Base-by-base conservation (phyloP, 2,329 filamentous ascomycete genomes). In the Xylariaceae sp. region DNA sequence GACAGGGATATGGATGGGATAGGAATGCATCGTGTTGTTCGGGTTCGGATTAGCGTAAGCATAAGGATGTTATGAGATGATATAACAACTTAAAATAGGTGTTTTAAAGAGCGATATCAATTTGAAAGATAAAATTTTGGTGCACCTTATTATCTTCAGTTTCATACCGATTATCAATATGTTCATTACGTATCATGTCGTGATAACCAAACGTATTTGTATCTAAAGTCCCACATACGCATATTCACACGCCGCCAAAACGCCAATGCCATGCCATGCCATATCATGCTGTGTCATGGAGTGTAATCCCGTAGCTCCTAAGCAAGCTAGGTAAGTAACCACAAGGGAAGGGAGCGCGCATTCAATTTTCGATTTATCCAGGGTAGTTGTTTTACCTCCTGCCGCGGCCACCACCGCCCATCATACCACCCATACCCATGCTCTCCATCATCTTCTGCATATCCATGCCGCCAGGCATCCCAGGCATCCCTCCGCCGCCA, bases 381-480 rank as follows among this genome's bases (percentile, higher is more conserved):
- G 14, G 40, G 17, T 51, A 5, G 3, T 17, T n/a, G n/a, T 14
- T 37, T 58, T 62, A 69, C 54, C 70, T 63, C 24, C 69, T 64
- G 11, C 71, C 71, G 17, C 72, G 69, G 21, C 72, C 74, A 23
- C 71, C 75, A 28, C 71, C 76, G 5, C 80, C 82, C 49, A 77
- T 77, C 74, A 83, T 80, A 1, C 81, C 81, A 6, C 83, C 82
- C 82, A 87, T 85, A 21, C 83, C 83, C 84, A 88, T 87, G 69
- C 87, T 84, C 73, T 82, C 79, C 89, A 91, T 82, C 90, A 95
- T 91, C 65, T 89, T 88, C 72, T 88, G 86, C 86, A 95, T 89
- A 61, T 89, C 87, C 76, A 88, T 84, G 57, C 89, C 83, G 24
- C 87, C 87, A 61, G 88, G 87, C 80, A 93, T 87, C 0, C 84